Evolutionary conservation across 257 asterid species (phyloP), one percentile per base, ranked within the genome.

Genomic region (Ilex aquifolium): DNA sequence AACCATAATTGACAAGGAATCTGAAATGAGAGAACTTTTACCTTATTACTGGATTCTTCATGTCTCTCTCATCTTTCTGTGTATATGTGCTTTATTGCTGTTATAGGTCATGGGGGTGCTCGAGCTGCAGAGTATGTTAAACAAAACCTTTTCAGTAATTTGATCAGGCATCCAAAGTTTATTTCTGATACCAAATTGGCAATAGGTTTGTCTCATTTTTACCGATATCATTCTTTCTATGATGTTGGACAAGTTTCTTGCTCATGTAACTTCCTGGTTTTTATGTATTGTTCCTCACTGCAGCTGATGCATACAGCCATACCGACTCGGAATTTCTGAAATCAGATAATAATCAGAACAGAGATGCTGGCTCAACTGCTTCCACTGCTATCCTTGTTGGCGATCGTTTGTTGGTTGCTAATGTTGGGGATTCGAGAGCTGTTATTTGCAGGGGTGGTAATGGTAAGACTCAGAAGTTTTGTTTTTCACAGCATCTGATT

Each of bases 281-380:
- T 54, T 59, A 56, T 59, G 48, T 60, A 4, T 68, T 21, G 69
- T 52, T 66, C 66, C 50, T 61, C 12, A 54, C 63, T 75, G 70
- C 94, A 92, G 99, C 99, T 65, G 97, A 89, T 63, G 91, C 99
- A 10, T 92, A 87, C 79, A 80, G 78, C 63, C 90, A 83, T 31
- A 92, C 99, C 10, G 99, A 92, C 74, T 85, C 99, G 0, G 99
- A 92, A 70, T 92, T 92, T 71, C 81, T 92, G 77, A 87, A 92
- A 75, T 89, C 90, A 1, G 99, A 92, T 71, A 82, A 83, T 73
- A 81, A 57, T 77, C 96, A 89, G 72, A 84, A 85, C 68, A 84
- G 88, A 60, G 97, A 92, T 75, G 97, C 99, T 70, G 99, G 99
- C 39, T 92, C 99, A 6, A 92, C 99, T 69, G 99, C 99, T 73